Base-by-base conservation (phyloP, 2,329 filamentous ascomycete genomes). In the Chaetomiaceae sp. region DNA sequence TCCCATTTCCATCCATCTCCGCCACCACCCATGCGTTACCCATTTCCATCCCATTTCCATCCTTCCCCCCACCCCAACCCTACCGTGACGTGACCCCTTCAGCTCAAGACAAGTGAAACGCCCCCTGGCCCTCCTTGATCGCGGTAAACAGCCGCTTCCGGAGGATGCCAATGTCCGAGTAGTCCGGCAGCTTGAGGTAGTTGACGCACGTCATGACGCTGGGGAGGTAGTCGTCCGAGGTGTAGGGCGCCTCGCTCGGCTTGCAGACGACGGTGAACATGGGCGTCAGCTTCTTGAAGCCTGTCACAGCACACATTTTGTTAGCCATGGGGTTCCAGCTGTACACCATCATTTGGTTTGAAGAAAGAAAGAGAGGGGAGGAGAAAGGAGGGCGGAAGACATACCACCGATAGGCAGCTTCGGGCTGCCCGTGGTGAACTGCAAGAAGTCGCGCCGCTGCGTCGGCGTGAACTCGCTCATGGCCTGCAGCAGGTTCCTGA, bases 161-260 rank as follows among this genome's bases (percentile, higher is more conserved):
- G 68, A 98, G 81, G 42, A 84, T 75, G 2, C 87, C 79, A 52
- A 95, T 70, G 56, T 72, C 81, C 56, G 83, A 91, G 68, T 98
- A 98, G 67, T 98, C 88, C 17, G 93, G 93, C 61, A 98, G 77
- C 69, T 98, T 98, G 60, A 98, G 80, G 65, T 98, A 98, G 67
- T 98, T 98, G 68, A 95, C 93, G 65, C 94, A 98, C 10, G 94
- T 98, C 94, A 98, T 98, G 65, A 98, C 94, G 64, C 90, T 97
- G 11, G 94, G 93, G n/a, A 98, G 77, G 61, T 97, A 98, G 69
- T 98, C 93, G 62, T 98, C 93, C 4, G 91, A 91, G 3, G 84
- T 85, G 65, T 90, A 93, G 2, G 93, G 93, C 14, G 88, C 82
- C 62, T 98, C 93, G 65, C 88, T 95, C n/a, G 91, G 91, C 67